phyloP scores from a whole-genome alignment of 2,329 filamentous ascomycete species.

The Colletotrichum liaoningense region DNA sequence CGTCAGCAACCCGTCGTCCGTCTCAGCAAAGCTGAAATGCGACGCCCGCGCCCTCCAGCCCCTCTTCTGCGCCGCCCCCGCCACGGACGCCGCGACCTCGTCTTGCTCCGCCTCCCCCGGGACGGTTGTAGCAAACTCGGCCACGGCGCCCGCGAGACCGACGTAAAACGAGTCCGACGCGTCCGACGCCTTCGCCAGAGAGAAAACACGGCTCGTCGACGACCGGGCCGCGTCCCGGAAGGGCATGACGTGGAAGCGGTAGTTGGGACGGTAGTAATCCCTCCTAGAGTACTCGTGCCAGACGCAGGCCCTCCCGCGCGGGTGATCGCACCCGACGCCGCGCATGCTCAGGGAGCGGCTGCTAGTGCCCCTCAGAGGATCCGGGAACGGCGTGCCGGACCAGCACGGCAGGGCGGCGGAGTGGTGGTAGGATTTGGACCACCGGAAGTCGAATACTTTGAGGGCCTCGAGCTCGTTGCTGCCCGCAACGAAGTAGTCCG shows the following conservation, averaged over 20 bases:
- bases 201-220: slow-evolving; percentile 51
- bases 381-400: slow-evolving; percentile 47
- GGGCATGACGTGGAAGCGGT: slow-evolving; percentile 54
- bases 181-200: slow-evolving; percentile 59
- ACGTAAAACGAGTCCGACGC: slow-evolving; percentile 60
- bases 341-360: slow-evolving; percentile 35
- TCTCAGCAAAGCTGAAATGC: slow-evolving; percentile 41
- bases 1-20: slow-evolving; percentile 40
- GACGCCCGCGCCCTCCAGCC: slow-evolving; percentile 26
- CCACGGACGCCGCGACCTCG: not conserved
- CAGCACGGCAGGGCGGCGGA: slow-evolving; percentile 60
- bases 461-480: slow-evolving; percentile 56
- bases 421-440: slow-evolving; percentile 60
- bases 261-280: slow-evolving; percentile 61
- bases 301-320: slow-evolving; percentile 49
- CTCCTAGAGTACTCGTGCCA: slow-evolving; percentile 59
- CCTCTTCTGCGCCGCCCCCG: slow-evolving; percentile 26
- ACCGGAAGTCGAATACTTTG: slow-evolving; percentile 67
- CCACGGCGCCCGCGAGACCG: slow-evolving; percentile 59
- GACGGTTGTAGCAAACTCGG: slow-evolving; percentile 49
- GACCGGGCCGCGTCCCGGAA: slow-evolving; percentile 39
- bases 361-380: slow-evolving; percentile 42
- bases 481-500: slow-evolving; percentile 63
- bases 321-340: slow-evolving; percentile 48
- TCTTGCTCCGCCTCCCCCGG: slow-evolving; percentile 1